Conservation (phyloP, 2,329 filamentous ascomycete genomes). For the Pestalotiopsis sp. region DNA sequence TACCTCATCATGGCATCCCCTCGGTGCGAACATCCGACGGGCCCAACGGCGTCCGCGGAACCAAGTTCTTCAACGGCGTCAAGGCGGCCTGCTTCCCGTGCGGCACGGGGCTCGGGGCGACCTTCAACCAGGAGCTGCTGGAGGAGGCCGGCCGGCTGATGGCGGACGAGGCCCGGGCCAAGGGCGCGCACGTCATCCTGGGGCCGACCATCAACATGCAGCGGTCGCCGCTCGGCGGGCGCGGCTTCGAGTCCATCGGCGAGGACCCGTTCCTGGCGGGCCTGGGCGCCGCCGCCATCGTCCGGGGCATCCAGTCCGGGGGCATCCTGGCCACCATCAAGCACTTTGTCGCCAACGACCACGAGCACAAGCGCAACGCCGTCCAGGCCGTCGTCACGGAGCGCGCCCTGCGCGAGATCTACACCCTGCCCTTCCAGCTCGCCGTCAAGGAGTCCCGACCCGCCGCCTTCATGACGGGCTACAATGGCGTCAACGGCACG, state of each 20-base stretch:
- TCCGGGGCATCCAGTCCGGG: slow-evolving; percentile 58
- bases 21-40: slow-evolving; percentile 65
- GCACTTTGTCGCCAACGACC: slow-evolving; percentile 65
- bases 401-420: slow-evolving; percentile 60
- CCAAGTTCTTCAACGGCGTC: slow-evolving; percentile 67
- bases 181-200: slow-evolving; percentile 60
- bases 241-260: slow-evolving; percentile 61
- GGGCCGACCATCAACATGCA: slow-evolving; percentile 68
- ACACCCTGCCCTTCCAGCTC: slow-evolving; percentile 60
- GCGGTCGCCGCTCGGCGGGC: slow-evolving; percentile 60
- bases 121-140: slow-evolving; percentile 58
- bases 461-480: slow-evolving; percentile 60
- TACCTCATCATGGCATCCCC: slow-evolving; percentile 63
- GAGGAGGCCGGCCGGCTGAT: slow-evolving; percentile 53
- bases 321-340: slow-evolving; percentile 61
- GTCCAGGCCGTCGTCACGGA: slow-evolving; percentile 58
- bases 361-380: slow-evolving; percentile 59
- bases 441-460: slow-evolving; percentile 54
- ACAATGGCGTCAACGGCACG: slow-evolving; percentile 61
- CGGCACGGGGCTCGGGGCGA: slow-evolving; percentile 59
- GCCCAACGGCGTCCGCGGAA: slow-evolving; percentile 70
- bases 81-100: slow-evolving; percentile 64
- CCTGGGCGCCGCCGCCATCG: slow-evolving; percentile 53
- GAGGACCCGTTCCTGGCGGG: slow-evolving; percentile 61
- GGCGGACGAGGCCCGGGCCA: slow-evolving; percentile 55